A percentile compares a stretch with the other conserved stretches of the same genome.
These are phyloP conservation scores for Mucor lusitanicus DNA, from an alignment of 371 early-diverging fungal genomes.

Conservation along the genomic window DNA sequence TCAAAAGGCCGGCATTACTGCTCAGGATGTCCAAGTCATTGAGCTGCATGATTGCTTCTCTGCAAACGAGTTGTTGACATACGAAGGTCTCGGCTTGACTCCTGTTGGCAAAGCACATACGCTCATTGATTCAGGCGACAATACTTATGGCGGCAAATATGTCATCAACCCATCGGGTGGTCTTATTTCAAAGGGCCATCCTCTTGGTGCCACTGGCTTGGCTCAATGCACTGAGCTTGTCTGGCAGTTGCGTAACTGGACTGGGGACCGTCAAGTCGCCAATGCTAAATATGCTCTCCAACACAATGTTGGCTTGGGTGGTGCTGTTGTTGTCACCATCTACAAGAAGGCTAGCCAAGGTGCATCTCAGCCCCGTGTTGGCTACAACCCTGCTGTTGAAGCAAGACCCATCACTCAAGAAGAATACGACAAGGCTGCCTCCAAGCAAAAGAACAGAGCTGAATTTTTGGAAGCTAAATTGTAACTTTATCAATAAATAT, in stretches of 20 bases:
- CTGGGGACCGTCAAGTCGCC: constrained; percentile 73
- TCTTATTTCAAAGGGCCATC: constrained; percentile 82
- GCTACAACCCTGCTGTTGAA: constrained; percentile 74
- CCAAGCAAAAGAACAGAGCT: constrained; percentile 49
- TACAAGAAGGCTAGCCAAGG: constrained; percentile 59
- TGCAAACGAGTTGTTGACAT: constrained; percentile 78
- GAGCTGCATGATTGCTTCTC: constrained; percentile 87
- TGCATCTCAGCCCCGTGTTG: constrained; percentile 54
- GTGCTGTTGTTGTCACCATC: constrained; percentile 73
- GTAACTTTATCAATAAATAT: constrained; percentile 10
- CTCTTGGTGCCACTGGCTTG: constrained; percentile 80
- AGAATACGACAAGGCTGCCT: constrained; percentile 61
- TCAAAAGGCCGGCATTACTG: constrained; percentile 59
- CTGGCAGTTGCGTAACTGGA: constrained; percentile 74
- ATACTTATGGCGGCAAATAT: constrained; percentile 64
- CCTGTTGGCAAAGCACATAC: constrained; percentile 66
- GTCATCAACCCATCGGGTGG: constrained; percentile 84
- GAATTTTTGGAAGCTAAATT: constrained; percentile 44
- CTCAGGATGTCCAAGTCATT: constrained; percentile 68
- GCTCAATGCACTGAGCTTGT: constrained; percentile 73
- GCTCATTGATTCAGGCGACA: constrained; percentile 57
- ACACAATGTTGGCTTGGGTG: constrained; percentile 83
- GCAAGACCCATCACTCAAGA: constrained; percentile 59
- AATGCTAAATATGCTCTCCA: constrained; percentile 72
- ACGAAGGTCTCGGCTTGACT: constrained; percentile 76